These are phyloP conservation scores for Alternaria triticimaculans DNA, from an alignment of 2,329 filamentous ascomycete species.

Conservation along the genomic window DNA sequence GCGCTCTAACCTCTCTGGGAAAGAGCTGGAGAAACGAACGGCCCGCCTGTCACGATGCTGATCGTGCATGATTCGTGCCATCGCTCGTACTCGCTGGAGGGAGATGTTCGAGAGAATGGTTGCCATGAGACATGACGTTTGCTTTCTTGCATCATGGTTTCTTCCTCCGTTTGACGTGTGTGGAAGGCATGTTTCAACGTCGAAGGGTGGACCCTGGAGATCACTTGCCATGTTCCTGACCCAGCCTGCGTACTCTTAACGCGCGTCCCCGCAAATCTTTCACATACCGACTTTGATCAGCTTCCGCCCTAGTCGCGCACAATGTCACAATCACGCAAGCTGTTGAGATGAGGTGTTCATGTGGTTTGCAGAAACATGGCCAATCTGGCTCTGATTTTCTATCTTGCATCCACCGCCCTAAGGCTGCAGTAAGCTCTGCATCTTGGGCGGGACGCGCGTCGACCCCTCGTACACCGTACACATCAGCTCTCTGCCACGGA, in stretches of 20 bases:
- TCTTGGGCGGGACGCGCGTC: constrained; percentile 28
- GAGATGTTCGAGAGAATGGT: not conserved
- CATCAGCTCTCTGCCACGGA: constrained; percentile 14
- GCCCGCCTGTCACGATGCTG: constrained; percentile 7
- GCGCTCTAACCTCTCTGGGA: not conserved
- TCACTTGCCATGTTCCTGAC: constrained; percentile 4
- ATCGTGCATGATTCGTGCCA: not conserved
- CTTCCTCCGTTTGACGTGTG: constrained; percentile 3
- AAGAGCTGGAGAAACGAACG: constrained; percentile 8
- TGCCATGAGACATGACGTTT: not conserved
- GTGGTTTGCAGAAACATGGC: constrained; percentile 17
- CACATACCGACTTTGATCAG: constrained; percentile 1
- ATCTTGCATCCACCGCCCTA: constrained; percentile 15
- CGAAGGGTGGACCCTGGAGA: not conserved
- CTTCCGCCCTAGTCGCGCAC: not conserved
- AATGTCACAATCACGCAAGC: not conserved
- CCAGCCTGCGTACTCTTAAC: constrained; percentile 10
- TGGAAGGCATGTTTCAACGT: not conserved
- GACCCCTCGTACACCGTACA: constrained; percentile 19
- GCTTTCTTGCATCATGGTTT: not conserved
- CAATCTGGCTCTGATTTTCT: constrained; percentile 24
- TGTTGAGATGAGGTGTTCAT: not conserved
- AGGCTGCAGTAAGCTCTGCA: constrained; percentile 9
- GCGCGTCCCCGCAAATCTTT: constrained; percentile 17
- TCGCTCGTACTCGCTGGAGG: not conserved